Evolutionary conservation across 768 basidiomycete species (phyloP).

Genomic region (Pholiota conissans): DNA sequence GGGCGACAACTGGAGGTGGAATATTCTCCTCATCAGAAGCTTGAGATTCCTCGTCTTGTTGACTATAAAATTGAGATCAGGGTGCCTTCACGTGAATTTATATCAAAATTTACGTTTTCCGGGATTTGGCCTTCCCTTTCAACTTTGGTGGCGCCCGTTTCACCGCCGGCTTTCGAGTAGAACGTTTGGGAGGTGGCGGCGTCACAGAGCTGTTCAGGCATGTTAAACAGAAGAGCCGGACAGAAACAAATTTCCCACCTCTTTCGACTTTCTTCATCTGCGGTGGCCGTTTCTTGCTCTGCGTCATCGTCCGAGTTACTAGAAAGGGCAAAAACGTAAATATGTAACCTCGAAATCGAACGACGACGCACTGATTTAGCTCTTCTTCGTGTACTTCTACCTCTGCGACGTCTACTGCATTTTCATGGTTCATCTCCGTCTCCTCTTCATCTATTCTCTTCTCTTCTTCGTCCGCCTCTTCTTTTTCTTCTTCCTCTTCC

Average conservation of each 20-base stretch:
- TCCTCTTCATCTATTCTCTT: background rate
- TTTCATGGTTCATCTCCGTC: conserved; percentile 13
- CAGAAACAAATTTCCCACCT: background rate
- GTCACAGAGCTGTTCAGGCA: conserved; percentile 21
- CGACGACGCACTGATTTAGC: background rate
- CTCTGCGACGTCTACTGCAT: background rate
- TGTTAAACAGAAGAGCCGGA: background rate
- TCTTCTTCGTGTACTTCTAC: background rate
- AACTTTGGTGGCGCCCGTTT: background rate
- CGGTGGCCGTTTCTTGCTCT: background rate
- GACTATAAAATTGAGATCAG: conserved; percentile 4
- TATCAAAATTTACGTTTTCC: conserved; percentile 8
- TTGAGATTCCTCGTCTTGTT: conserved; percentile 11
- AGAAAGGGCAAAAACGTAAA: background rate
- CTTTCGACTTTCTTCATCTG: background rate
- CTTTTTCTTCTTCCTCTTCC: conserved; percentile 13
- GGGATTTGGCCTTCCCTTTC: conserved; percentile 5
- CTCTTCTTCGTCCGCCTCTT: conserved; percentile 10
- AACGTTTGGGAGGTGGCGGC: conserved; percentile 19
- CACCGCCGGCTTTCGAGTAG: conserved; percentile 7
- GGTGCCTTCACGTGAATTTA: background rate
- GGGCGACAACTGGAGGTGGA: conserved; percentile 13
- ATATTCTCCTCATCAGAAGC: conserved; percentile 21
- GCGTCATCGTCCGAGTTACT: background rate
- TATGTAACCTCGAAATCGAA: background rate